Conservation (phyloP, 2,329 filamentous ascomycete genomes). For the Cladophialophora exuberans region DNA sequence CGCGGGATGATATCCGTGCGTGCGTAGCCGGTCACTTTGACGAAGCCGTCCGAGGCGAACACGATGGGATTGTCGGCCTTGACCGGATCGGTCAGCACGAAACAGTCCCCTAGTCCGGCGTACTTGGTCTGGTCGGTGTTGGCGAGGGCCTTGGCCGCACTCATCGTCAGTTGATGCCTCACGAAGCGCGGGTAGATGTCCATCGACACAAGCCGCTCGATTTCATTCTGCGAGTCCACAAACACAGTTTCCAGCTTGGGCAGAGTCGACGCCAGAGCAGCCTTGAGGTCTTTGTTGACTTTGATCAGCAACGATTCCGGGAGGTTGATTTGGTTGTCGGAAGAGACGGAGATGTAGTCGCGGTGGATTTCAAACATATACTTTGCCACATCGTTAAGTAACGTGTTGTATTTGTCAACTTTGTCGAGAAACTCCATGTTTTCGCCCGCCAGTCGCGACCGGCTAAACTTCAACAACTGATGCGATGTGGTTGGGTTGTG, state of each 20-base stretch:
- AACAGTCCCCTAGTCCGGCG: slow-evolving; percentile 61
- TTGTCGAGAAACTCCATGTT: slow-evolving; percentile 58
- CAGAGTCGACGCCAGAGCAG: slow-evolving; percentile 49
- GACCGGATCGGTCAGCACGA: slow-evolving; percentile 59
- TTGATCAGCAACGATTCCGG: slow-evolving; percentile 45
- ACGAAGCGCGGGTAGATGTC: slow-evolving; percentile 59
- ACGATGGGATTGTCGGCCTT: slow-evolving; percentile 56
- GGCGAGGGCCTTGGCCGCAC: slow-evolving; percentile 51
- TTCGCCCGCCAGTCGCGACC: slow-evolving; percentile 50
- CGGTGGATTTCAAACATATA: slow-evolving; percentile 52
- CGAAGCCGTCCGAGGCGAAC: slow-evolving; percentile 56
- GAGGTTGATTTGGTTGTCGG: slow-evolving; percentile 46
- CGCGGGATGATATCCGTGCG: slow-evolving; percentile 53
- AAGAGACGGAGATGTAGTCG: slow-evolving; percentile 45
- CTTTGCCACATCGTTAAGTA: slow-evolving; percentile 50
- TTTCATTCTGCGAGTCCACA: slow-evolving; percentile 46
- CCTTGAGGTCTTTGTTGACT: slow-evolving; percentile 53
- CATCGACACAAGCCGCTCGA: slow-evolving; percentile 50
- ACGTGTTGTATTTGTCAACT: slow-evolving; percentile 52
- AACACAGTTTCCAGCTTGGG: slow-evolving; percentile 54
- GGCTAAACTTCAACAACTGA: slow-evolving; percentile 56
- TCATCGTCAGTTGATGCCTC: slow-evolving; percentile 54
- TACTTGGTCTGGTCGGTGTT: slow-evolving; percentile 44
- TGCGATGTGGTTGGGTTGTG: slow-evolving; percentile 53
- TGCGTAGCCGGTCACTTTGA: slow-evolving; percentile 55